Evolutionary conservation across 805 yeast species (phyloP).

Genomic region (Schwanniomyces sp.): DNA sequence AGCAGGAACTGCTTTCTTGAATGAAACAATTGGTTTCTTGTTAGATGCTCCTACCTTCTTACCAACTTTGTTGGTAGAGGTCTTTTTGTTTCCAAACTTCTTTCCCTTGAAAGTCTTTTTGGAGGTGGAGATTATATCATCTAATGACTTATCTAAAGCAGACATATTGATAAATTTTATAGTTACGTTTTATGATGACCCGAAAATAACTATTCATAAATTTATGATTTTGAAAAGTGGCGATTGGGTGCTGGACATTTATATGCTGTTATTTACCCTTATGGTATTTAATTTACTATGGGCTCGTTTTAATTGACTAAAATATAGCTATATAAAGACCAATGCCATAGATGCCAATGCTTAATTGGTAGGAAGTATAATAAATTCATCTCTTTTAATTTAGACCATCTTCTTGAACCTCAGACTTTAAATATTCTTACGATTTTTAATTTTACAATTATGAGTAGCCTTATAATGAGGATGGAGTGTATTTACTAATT

Average conservation of each 20-base stretch:
- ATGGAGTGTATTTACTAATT: too few species aligned
- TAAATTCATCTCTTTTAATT: too few species aligned
- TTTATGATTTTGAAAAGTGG: not conserved
- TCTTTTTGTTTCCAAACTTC: conserved; percentile 17
- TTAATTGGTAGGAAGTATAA: too few species aligned
- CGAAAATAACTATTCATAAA: not conserved
- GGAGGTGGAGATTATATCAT: conserved; percentile 81
- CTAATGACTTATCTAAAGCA: conserved; percentile 88
- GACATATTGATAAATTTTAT: conserved; percentile 49
- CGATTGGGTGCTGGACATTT: not conserved
- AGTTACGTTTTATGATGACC: too few species aligned
- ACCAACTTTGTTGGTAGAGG: conserved; percentile 34
- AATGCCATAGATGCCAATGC: too few species aligned
- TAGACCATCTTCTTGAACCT: too few species aligned
- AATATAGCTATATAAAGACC: too few species aligned
- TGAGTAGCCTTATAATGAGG: too few species aligned
- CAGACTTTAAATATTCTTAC: too few species aligned
- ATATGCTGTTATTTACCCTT: not conserved
- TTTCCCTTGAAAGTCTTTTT: conserved; percentile 27
- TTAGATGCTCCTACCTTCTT: conserved; percentile 30
- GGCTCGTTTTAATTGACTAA: too few species aligned
- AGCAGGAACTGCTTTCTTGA: conserved; percentile 24
- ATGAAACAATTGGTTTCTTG: conserved; percentile 31
- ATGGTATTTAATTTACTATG: not conserved
- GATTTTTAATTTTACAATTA: too few species aligned